Conservation (phyloP, 352 stramenopile genomes). For the Pythium guiyangense region DNA sequence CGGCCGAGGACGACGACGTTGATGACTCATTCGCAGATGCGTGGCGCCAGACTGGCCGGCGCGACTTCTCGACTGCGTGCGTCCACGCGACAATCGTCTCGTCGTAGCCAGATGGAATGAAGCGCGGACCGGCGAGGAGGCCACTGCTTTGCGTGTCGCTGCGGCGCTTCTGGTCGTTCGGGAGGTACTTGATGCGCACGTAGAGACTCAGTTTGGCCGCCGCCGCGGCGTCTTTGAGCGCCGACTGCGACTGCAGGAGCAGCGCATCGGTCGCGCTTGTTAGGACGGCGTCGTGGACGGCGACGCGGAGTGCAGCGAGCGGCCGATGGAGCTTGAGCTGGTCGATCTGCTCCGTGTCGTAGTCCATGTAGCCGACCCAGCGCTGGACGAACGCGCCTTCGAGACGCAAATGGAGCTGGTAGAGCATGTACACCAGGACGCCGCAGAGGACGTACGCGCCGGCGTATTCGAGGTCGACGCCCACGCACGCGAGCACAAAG, state of each 20-base stretch:
- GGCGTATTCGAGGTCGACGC: slow-evolving; percentile 69
- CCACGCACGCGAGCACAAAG: slow-evolving; percentile 67
- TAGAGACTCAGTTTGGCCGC: slow-evolving; percentile 65
- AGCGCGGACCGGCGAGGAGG: slow-evolving; percentile 18
- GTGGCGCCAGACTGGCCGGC: slow-evolving; percentile 25
- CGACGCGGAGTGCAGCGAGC: slow-evolving; percentile 61
- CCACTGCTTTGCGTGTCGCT: slow-evolving; percentile 11
- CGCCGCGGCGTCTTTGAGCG: slow-evolving; percentile 52
- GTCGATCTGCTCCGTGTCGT: slow-evolving; percentile 70
- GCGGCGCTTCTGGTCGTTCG: slow-evolving; percentile 62
- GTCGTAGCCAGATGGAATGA: slow-evolving; percentile 61
- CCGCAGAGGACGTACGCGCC: slow-evolving; percentile 60
- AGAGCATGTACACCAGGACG: slow-evolving; percentile 75
- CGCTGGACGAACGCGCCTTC: slow-evolving; percentile 55
- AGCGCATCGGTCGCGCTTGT: slow-evolving; percentile 47
- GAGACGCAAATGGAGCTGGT: slow-evolving; percentile 61
- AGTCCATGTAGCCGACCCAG: slow-evolving; percentile 80
- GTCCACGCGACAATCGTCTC: slow-evolving; percentile 74
- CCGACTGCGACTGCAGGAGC: slow-evolving; percentile 52
- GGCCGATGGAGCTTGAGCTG: slow-evolving; percentile 69
- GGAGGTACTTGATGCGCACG: slow-evolving; percentile 71
- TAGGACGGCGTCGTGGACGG: slow-evolving; percentile 67
- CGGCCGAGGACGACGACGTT: neutral
- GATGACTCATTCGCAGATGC: slow-evolving; percentile 9
- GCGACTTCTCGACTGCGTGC: slow-evolving; percentile 63